Evolutionary conservation across 2,329 filamentous ascomycete species (phyloP).

Genomic region (Monosporascus sp.): DNA sequence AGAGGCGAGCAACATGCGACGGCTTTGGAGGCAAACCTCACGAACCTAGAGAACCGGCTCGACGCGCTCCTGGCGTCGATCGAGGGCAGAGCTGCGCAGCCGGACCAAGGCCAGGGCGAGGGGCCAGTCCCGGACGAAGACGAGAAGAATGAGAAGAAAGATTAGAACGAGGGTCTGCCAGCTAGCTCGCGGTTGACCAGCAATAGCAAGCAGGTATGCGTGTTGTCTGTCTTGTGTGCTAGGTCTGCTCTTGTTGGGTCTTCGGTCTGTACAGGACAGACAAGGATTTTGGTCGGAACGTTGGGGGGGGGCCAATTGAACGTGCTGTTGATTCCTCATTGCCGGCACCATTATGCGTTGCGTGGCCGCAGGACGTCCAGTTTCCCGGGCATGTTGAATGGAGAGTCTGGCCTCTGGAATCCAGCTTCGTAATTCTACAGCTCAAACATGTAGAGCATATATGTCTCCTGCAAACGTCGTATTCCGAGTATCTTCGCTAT

Average conservation of each 20-base stretch:
- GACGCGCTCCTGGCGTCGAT: conserved; percentile 27
- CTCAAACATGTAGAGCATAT: too few species aligned
- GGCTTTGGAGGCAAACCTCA: conserved; percentile 26
- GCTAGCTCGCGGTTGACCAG: neutral
- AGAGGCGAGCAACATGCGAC: conserved; percentile 29
- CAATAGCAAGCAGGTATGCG: neutral
- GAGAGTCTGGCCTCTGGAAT: too few species aligned
- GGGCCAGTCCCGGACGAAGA: neutral
- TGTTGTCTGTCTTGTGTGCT: too few species aligned
- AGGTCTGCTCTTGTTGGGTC: neutral
- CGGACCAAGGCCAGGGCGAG: neutral
- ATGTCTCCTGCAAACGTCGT: too few species aligned
- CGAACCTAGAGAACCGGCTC: conserved; percentile 26
- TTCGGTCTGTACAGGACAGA: neutral
- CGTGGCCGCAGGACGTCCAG: too few species aligned
- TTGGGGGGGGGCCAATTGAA: too few species aligned
- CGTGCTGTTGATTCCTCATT: neutral
- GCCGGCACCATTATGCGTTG: neutral
- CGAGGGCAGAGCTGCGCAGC: conserved; percentile 10
- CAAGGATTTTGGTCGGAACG: neutral
- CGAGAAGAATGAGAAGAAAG: neutral
- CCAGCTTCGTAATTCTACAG: too few species aligned
- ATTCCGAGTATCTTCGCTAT: too few species aligned
- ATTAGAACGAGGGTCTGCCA: neutral
- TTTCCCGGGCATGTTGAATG: too few species aligned